phyloP scores from a whole-genome alignment of 1,284 basidiomycete genomes.

The Rhodotorula glutinis region DNA sequence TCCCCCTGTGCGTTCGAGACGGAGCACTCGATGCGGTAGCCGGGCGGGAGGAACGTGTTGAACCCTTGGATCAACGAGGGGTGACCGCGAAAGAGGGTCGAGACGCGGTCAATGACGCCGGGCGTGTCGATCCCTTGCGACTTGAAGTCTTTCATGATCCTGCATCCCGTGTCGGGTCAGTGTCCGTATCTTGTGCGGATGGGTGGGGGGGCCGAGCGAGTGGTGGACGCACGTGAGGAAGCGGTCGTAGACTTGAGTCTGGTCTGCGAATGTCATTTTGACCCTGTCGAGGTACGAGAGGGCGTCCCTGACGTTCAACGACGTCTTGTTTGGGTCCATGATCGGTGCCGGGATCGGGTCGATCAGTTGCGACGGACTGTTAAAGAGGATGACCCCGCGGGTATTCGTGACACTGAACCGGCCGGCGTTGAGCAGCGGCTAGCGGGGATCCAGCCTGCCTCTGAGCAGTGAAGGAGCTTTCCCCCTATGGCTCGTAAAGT shows the following conservation, averaged over 20 bases:
- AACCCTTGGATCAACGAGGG: conserved; percentile 93
- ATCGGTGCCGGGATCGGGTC: too few species aligned
- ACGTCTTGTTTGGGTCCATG: conserved; percentile 26
- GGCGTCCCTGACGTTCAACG: conserved; percentile 34
- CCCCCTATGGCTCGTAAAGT: too few species aligned
- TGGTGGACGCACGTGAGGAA: conserved; percentile 32
- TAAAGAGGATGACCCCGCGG: background rate
- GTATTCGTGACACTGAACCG: conserved; percentile 7
- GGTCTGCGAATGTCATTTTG: conserved; percentile 38
- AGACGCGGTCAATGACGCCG: conserved; percentile 92
- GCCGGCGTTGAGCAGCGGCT: too few species aligned
- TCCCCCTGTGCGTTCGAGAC: conserved; percentile 57
- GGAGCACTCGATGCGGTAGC: conserved; percentile 67
- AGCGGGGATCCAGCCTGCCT: too few species aligned
- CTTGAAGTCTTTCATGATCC: conserved; percentile 80
- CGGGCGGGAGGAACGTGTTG: conserved; percentile 96
- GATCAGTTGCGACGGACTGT: background rate
- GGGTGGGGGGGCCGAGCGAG: too few species aligned
- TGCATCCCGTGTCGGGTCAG: background rate
- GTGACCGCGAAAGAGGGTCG: conserved; percentile 89
- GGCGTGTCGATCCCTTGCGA: conserved; percentile 96
- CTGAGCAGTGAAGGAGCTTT: too few species aligned
- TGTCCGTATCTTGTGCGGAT: too few species aligned
- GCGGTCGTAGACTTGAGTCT: conserved; percentile 40
- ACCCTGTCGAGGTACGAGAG: conserved; percentile 38